Evolutionary conservation across 495 filamentous ascomycete genomes (phyloP).

Genomic region (Bathelium albidoporum): DNA sequence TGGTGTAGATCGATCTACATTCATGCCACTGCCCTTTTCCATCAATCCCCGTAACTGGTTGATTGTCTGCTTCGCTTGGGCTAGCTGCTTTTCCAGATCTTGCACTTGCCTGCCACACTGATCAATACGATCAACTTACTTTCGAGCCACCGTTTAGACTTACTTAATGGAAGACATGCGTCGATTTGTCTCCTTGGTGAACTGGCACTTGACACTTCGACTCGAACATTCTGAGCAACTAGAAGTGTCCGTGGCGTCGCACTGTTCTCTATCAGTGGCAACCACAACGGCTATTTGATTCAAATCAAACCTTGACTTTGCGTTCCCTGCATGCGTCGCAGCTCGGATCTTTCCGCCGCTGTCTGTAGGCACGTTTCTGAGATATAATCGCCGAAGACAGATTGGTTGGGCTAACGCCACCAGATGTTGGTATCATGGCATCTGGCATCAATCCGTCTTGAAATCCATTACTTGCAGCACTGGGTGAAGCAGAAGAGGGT

Average conservation of each 20-base stretch:
- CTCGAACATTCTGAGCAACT: slow-evolving; percentile 96
- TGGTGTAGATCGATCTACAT: slow-evolving; percentile 45
- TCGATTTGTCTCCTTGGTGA: slow-evolving; percentile 97
- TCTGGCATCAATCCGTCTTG: slow-evolving; percentile 17
- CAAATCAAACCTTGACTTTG: slow-evolving; percentile 71
- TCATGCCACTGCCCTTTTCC: slow-evolving; percentile 38
- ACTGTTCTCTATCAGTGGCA: slow-evolving; percentile 36
- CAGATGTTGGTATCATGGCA: slow-evolving; percentile 25
- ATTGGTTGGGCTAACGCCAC: slow-evolving; percentile 37
- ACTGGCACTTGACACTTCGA: slow-evolving; percentile 91
- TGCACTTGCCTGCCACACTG: slow-evolving; percentile 62
- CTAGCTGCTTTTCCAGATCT: slow-evolving; percentile 87
- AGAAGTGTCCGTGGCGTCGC: slow-evolving; percentile 90
- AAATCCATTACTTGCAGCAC: slow-evolving; percentile 15
- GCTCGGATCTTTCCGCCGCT: slow-evolving; percentile 90
- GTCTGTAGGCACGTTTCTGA: slow-evolving; percentile 90
- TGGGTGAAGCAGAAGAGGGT: slow-evolving; percentile 22
- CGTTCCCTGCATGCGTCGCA: slow-evolving; percentile 96
- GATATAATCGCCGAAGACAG: slow-evolving; percentile 40
- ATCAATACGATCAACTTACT: slow-evolving; percentile 12
- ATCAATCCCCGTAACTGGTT: slow-evolving; percentile 54
- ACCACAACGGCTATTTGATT: not conserved
- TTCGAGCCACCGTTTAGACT: slow-evolving; percentile 20
- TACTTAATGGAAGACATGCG: slow-evolving; percentile 98
- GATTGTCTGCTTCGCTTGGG: slow-evolving; percentile 62